phyloP scores from a whole-genome alignment of 2,329 filamentous ascomycete genomes.

The Leptographium wingfieldii region DNA sequence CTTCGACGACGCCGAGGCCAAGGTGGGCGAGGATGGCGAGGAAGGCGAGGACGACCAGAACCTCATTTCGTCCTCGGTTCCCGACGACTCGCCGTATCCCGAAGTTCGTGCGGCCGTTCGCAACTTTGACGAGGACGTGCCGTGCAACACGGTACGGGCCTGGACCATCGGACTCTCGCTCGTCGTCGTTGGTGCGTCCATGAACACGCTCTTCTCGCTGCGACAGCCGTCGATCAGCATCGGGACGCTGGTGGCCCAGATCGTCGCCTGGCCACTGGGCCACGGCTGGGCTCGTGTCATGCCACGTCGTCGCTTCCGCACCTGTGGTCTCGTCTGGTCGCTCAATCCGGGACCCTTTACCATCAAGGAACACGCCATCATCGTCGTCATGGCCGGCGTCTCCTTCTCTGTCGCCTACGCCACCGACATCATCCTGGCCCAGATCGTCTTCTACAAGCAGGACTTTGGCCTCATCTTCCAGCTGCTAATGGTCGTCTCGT shows the following conservation, averaged over 20 bases:
- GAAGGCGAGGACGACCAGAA: slow-evolving; percentile 18
- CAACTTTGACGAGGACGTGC: slow-evolving; percentile 52
- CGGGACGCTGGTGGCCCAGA: slow-evolving; percentile 48
- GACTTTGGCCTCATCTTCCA: slow-evolving; percentile 55
- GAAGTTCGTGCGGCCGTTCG: slow-evolving; percentile 52
- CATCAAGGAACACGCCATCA: slow-evolving; percentile 56
- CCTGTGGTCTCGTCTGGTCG: slow-evolving; percentile 40
- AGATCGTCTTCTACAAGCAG: slow-evolving; percentile 59
- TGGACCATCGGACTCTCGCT: slow-evolving; percentile 50
- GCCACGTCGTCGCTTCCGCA: slow-evolving; percentile 34
- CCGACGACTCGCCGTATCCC: slow-evolving; percentile 51
- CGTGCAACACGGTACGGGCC: slow-evolving; percentile 52
- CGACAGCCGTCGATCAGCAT: slow-evolving; percentile 49
- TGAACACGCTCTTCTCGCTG: slow-evolving; percentile 52
- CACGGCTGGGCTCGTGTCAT: slow-evolving; percentile 46
- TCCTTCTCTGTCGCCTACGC: slow-evolving; percentile 59
- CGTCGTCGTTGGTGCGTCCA: slow-evolving; percentile 43
- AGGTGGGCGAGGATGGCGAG: slow-evolving; percentile 13
- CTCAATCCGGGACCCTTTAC: slow-evolving; percentile 60
- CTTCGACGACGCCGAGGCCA: slow-evolving; percentile 7
- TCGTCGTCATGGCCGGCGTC: slow-evolving; percentile 59
- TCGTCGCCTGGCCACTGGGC: slow-evolving; percentile 52
- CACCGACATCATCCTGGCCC: slow-evolving; percentile 61
- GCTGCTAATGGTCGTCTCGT: slow-evolving; percentile 52
- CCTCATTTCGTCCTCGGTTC: slow-evolving; percentile 16